phyloP scores from a whole-genome alignment of 257 asterid species.

The Solanum dulcamara region DNA sequence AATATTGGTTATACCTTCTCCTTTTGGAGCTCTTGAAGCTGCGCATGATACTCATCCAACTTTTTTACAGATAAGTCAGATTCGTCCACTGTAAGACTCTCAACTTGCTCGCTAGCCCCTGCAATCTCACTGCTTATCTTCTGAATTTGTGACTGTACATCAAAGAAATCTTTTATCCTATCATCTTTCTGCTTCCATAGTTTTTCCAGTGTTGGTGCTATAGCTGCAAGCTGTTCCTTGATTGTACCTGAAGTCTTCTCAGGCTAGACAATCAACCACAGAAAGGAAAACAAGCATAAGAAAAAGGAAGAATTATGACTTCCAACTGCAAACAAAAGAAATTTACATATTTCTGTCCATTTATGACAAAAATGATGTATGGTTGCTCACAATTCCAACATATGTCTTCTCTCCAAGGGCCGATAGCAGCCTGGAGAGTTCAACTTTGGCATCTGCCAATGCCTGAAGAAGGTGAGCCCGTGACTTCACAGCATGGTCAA shows the following conservation, averaged over 20 bases:
- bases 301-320: not conserved
- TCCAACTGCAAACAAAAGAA: not conserved
- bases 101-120: constrained; percentile 54
- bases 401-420: constrained; percentile 82
- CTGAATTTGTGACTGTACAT: constrained; percentile 85
- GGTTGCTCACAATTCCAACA: constrained; percentile 56
- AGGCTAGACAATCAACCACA: constrained; percentile 39
- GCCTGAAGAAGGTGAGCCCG: constrained; percentile 78
- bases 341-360: not conserved
- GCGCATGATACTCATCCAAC: constrained; percentile 66
- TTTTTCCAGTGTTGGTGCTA: constrained; percentile 81
- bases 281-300: not conserved
- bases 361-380: not conserved
- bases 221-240: constrained; percentile 90
- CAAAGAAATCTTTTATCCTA: constrained; percentile 67
- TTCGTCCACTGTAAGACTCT: constrained; percentile 61
- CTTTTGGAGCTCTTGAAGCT: constrained; percentile 87
- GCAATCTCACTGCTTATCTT: constrained; percentile 74
- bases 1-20: constrained; percentile 52
- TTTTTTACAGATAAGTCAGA: constrained; percentile 76
- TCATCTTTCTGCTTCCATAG: constrained; percentile 82
- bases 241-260: constrained; percentile 90
- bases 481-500: constrained; percentile 80
- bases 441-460: constrained; percentile 83
- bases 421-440: constrained; percentile 70